These are phyloP conservation scores for Cyclotella sp. DNA, from an alignment of 108 stramenopile species.

Conservation along the genomic window DNA sequence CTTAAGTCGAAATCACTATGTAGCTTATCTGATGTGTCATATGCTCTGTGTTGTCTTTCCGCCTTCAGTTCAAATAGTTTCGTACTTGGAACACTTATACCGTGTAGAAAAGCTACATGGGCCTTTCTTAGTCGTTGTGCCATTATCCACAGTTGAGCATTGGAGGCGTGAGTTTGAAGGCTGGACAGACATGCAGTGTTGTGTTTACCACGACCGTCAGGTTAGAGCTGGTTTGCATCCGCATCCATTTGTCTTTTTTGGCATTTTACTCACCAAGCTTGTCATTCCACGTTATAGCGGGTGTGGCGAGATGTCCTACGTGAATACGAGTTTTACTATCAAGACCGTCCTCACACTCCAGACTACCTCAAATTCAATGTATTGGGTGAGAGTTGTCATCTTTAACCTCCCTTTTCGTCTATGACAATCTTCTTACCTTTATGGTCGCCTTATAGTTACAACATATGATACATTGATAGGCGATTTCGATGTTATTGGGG, in stretches of 20 bases:
- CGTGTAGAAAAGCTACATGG: slow-evolving; percentile 91
- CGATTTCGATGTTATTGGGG: slow-evolving; percentile 90
- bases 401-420: no score
- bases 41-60: no score
- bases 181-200: slow-evolving; percentile 97
- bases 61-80: slow-evolving; percentile 90
- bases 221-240: not conserved
- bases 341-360: slow-evolving; percentile 94
- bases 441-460: slow-evolving; percentile 57
- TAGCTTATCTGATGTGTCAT: no score
- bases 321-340: slow-evolving; percentile 98
- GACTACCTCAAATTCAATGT: slow-evolving; percentile 96
- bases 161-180: slow-evolving; percentile 98
- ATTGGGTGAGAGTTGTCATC: slow-evolving; percentile 37
- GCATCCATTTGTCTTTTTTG: not conserved
- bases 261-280: not conserved
- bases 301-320: slow-evolving; percentile 97
- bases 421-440: not conserved
- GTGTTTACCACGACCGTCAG: slow-evolving; percentile 96
- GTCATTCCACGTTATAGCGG: slow-evolving; percentile 20
- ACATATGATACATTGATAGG: slow-evolving; percentile 94
- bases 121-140: slow-evolving; percentile 97
- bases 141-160: slow-evolving; percentile 97
- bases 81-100: slow-evolving; percentile 93
- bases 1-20: slow-evolving; percentile 11